A percentile compares a stretch with the other conserved stretches of the same genome.
Conservation (phyloP, 441 rosid genomes). For the Bocquillonia castaneifolia region DNA sequence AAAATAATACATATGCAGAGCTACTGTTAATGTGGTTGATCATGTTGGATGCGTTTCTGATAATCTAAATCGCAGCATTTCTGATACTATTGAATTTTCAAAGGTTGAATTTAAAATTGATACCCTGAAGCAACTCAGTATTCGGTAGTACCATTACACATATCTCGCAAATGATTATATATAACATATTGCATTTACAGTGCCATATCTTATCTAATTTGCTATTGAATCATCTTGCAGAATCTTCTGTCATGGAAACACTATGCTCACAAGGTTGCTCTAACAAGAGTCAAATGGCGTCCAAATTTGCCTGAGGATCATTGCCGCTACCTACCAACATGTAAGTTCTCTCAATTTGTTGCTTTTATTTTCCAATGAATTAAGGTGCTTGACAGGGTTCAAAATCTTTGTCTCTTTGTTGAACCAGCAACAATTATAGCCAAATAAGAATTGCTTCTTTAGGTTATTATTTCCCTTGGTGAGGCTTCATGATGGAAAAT, state of each 20-base stretch:
- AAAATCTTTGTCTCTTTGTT: constrained; percentile 2
- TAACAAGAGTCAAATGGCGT: constrained; percentile 40
- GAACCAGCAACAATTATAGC: constrained; percentile 21
- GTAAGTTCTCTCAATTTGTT: constrained; percentile 23
- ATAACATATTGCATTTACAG: not conserved
- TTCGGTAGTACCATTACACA: no score
- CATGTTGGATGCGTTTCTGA: constrained; percentile 61
- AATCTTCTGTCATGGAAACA: constrained; percentile 41
- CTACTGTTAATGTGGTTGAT: constrained; percentile 58
- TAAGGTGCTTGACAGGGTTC: not conserved
- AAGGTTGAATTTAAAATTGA: constrained; percentile 50
- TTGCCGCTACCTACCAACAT: constrained; percentile 42
- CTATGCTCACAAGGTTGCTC: constrained; percentile 43
- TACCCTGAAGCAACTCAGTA: constrained; percentile 54
- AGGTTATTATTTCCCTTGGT: no score
- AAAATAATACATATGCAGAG: constrained; percentile 56
- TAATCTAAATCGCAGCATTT: constrained; percentile 36
- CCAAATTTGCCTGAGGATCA: constrained; percentile 36
- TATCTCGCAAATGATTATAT: no score
- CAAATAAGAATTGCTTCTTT: no score
- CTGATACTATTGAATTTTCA: constrained; percentile 30
- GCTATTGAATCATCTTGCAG: no score
- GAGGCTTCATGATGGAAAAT: no score
- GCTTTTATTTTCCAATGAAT: not conserved
- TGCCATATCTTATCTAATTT: no score